phyloP scores from a whole-genome alignment of 1,284 basidiomycete genomes.

The Taiwanofungus camphoratus region DNA sequence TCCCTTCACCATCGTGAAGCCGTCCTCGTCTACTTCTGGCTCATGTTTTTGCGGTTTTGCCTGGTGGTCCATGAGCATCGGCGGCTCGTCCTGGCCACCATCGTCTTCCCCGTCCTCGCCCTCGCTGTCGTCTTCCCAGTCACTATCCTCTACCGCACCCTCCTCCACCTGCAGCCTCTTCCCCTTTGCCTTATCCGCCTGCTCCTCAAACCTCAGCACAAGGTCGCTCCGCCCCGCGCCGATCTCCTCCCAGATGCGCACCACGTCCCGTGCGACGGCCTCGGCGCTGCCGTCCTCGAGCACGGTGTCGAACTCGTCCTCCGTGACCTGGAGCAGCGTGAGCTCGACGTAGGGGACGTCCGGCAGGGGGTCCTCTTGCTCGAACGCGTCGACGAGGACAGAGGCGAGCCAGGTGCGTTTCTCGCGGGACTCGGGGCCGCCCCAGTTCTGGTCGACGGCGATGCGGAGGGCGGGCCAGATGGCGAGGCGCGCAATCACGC shows the following conservation, averaged over 20 bases:
- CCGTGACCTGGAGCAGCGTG: constrained; percentile 72
- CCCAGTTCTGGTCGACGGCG: constrained; percentile 80
- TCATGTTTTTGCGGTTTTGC: constrained; percentile 38
- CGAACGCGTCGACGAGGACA: constrained; percentile 81
- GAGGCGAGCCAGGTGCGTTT: constrained; percentile 82
- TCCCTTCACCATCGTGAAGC: constrained; percentile 76
- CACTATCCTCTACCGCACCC: constrained; percentile 34
- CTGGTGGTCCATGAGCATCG: constrained; percentile 42
- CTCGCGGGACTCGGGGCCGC: constrained; percentile 62
- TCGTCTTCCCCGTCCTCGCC: constrained; percentile 51
- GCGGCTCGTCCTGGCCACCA: constrained; percentile 47
- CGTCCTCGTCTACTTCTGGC: constrained; percentile 80
- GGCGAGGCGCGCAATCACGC: constrained; percentile 71
- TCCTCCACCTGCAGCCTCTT: constrained; percentile 50
- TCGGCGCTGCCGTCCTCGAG: constrained; percentile 80
- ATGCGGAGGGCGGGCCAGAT: constrained; percentile 81
- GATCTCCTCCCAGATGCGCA: constrained; percentile 59
- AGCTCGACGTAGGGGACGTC: constrained; percentile 77
- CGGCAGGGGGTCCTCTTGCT: constrained; percentile 47
- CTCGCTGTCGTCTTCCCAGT: constrained; percentile 36
- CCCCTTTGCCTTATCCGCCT: constrained; percentile 56
- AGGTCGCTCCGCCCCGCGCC: constrained; percentile 36
- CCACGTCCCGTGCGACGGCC: constrained; percentile 63
- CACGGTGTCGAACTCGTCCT: constrained; percentile 78
- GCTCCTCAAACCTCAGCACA: constrained; percentile 51